Conservation (phyloP, 2,329 filamentous ascomycete genomes). For the Penicillium rolfsii region DNA sequence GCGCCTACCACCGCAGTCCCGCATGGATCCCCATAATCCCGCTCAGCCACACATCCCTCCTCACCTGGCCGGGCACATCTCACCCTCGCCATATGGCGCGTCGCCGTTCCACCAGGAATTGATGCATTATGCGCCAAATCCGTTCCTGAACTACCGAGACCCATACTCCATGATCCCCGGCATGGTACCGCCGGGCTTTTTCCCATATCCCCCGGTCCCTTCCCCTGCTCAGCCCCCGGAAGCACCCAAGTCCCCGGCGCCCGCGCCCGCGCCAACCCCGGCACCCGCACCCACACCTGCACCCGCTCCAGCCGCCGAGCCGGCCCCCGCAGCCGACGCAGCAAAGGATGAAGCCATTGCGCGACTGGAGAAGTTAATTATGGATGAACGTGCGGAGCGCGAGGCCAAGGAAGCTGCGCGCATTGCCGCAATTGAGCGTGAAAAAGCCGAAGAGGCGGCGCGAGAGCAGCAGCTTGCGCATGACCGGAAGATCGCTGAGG, state of each 20-base stretch:
- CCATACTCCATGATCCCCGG: conserved; percentile 40
- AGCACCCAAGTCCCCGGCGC: conserved; percentile 17
- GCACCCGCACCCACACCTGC: conserved; percentile 24
- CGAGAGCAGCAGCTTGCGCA: conserved; percentile 44
- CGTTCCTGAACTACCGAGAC: conserved; percentile 42
- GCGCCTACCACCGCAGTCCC: conserved; percentile 30
- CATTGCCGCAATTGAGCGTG: conserved; percentile 55
- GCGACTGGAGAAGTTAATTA: conserved; percentile 63
- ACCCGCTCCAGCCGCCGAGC: conserved; percentile 19
- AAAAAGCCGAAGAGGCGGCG: conserved; percentile 47
- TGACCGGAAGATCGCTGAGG: conserved; percentile 48
- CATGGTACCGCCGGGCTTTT: conserved; percentile 43
- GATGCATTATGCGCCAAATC: conserved; percentile 41
- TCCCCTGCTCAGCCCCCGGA: conserved; percentile 38
- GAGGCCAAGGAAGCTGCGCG: conserved; percentile 46
- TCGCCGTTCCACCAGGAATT: conserved; percentile 44
- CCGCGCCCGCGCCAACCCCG: conserved; percentile 21
- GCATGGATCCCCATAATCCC: conserved; percentile 38
- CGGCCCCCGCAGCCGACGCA: conserved; percentile 47
- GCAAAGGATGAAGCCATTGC: conserved; percentile 60
- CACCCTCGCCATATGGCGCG: conserved; percentile 34
- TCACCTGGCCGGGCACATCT: conserved; percentile 27
- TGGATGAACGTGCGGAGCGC: conserved; percentile 49
- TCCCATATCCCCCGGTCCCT: conserved; percentile 42
- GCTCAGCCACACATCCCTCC: conserved; percentile 37